These are phyloP conservation scores for Ogataea paraovalis DNA, from an alignment of 805 yeast species.

Conservation along the genomic window DNA sequence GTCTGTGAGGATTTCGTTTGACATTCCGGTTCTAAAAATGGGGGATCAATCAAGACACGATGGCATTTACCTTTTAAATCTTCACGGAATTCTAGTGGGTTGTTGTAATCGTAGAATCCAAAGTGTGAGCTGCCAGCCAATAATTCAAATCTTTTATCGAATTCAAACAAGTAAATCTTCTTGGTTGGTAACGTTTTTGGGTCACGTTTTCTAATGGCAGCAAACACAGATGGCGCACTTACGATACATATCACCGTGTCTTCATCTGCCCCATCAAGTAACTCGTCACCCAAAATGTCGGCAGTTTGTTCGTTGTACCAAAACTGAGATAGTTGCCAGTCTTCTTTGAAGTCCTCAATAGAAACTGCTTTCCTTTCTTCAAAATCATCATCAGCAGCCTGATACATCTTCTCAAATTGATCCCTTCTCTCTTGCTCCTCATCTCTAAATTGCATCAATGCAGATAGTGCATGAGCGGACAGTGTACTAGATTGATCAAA, in stretches of 20 bases:
- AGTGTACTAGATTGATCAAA: constrained; percentile 31
- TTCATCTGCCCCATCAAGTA: constrained; percentile 71
- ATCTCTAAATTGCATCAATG: constrained; percentile 57
- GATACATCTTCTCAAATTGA: constrained; percentile 50
- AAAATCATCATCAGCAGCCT: constrained; percentile 54
- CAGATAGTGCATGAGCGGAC: constrained; percentile 49
- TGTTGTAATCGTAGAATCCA: constrained; percentile 69
- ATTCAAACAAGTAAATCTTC: constrained; percentile 73
- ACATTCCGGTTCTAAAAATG: constrained; percentile 77
- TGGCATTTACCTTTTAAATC: constrained; percentile 60
- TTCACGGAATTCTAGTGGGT: constrained; percentile 59
- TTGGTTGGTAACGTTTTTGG: constrained; percentile 53
- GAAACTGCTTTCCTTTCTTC: constrained; percentile 29
- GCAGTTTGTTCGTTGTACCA: constrained; percentile 85
- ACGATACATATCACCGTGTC: constrained; percentile 70
- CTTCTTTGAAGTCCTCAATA: constrained; percentile 79
- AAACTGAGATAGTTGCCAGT: constrained; percentile 92
- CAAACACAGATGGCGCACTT: constrained; percentile 90
- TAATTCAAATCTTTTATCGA: constrained; percentile 69
- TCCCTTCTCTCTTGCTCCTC: constrained; percentile 59
- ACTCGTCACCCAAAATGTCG: constrained; percentile 57
- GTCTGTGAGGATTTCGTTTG: constrained; percentile 67
- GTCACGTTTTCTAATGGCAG: constrained; percentile 62
- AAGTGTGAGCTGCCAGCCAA: constrained; percentile 67
- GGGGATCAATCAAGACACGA: constrained; percentile 80